Conservation (phyloP, 495 filamentous ascomycete species). For the Hamigera avellanea region DNA sequence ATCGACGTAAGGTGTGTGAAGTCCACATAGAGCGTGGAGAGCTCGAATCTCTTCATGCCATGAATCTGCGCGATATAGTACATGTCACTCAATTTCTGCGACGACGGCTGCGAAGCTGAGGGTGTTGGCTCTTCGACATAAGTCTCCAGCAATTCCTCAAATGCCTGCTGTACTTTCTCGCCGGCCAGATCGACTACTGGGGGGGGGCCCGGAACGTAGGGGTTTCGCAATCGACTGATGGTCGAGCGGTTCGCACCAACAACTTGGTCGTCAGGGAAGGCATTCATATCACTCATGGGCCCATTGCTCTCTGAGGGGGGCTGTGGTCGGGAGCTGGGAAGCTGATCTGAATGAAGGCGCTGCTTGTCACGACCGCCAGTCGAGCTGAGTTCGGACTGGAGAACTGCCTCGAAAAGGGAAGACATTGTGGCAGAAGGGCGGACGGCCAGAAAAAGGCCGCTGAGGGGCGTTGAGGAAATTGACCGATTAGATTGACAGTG, state of each 20-base stretch:
- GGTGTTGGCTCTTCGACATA: slow-evolving; percentile 65
- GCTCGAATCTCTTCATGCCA: slow-evolving; percentile 67
- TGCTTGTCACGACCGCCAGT: slow-evolving; percentile 16
- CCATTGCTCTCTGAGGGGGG: slow-evolving; percentile 42
- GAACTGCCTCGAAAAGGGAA: slow-evolving; percentile 39
- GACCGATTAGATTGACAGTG: not conserved
- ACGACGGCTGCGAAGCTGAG: slow-evolving; percentile 64
- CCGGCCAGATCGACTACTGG: slow-evolving; percentile 81
- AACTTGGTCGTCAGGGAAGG: slow-evolving; percentile 50
- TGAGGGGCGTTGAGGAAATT: slow-evolving; percentile 1
- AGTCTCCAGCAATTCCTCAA: slow-evolving; percentile 82
- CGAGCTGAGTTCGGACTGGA: slow-evolving; percentile 39
- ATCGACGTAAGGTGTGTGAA: slow-evolving; percentile 70
- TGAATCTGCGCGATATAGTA: slow-evolving; percentile 97
- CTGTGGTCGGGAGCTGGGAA: slow-evolving; percentile 32
- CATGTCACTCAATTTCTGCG: slow-evolving; percentile 67
- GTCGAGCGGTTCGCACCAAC: slow-evolving; percentile 42
- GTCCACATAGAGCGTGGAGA: slow-evolving; percentile 97
- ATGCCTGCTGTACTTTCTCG: slow-evolving; percentile 71
- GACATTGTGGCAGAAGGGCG: slow-evolving; percentile 28
- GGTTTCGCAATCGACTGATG: slow-evolving; percentile 45
- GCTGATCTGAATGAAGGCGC: slow-evolving; percentile 27
- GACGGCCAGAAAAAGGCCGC: slow-evolving; percentile 15
- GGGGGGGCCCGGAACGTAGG: slow-evolving; percentile 55
- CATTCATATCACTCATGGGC: slow-evolving; percentile 41